phyloP scores from a whole-genome alignment of 2,329 filamentous ascomycete genomes.

The Blastomyces parvus region DNA sequence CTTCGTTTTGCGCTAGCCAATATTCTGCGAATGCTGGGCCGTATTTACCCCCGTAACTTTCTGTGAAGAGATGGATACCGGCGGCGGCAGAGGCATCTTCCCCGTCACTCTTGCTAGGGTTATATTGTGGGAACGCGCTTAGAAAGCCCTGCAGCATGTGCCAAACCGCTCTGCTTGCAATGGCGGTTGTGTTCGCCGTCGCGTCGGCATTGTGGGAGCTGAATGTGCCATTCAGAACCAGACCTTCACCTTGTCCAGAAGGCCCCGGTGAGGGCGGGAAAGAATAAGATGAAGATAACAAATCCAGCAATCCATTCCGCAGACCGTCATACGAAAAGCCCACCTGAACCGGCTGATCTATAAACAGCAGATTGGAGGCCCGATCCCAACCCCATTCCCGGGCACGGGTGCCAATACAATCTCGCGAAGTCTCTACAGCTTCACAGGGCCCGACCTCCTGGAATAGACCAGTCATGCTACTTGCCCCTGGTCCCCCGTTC shows the following conservation, averaged over 20 bases:
- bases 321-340: constrained; percentile 28
- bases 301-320: constrained; percentile 14
- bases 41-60: constrained; percentile 40
- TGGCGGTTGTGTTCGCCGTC: constrained; percentile 43
- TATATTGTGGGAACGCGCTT: constrained; percentile 52
- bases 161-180: constrained; percentile 48
- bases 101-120: constrained; percentile 40
- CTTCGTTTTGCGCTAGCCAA: constrained; percentile 35
- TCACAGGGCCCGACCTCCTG: constrained; percentile 39
- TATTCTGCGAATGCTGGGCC: constrained; percentile 33
- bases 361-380: constrained; percentile 56
- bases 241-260: constrained; percentile 33
- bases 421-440: constrained; percentile 29
- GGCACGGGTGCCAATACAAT: constrained; percentile 24
- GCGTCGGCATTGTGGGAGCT: constrained; percentile 36
- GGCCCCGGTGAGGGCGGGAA: constrained; percentile 22
- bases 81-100: not conserved
- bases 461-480: constrained; percentile 33
- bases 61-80: constrained; percentile 39
- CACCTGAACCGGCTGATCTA: constrained; percentile 55
- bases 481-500: constrained; percentile 41
- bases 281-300: constrained; percentile 11
- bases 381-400: constrained; percentile 50
- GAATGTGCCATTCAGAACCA: constrained; percentile 45
- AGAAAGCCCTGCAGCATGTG: constrained; percentile 54